These are phyloP conservation scores for Cystobasidium pallidum DNA, from an alignment of 1,284 basidiomycete genomes.

Conservation along the genomic window DNA sequence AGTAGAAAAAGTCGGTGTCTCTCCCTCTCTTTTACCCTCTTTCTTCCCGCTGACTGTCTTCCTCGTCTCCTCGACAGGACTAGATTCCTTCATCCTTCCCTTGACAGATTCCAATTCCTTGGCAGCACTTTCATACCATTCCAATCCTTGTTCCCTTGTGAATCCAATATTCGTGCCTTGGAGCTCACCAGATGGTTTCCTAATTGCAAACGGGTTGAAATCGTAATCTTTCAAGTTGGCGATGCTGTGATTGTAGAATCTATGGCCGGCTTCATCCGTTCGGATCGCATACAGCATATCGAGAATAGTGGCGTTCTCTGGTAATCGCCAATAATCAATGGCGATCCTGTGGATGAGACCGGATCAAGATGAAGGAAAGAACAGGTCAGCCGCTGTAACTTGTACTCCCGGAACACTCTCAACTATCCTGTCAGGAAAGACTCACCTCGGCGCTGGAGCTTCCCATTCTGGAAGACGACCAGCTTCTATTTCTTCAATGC, in stretches of 20 bases:
- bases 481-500: conserved; percentile 75
- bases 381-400: background rate
- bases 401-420: too few species aligned
- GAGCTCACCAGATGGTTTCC: conserved; percentile 65
- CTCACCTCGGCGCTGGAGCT: conserved; percentile 45
- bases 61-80: background rate
- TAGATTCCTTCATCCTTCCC: conserved; percentile 1
- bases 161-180: conserved; percentile 66
- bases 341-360: conserved; percentile 43
- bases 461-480: conserved; percentile 85
- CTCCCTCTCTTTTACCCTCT: conserved; percentile 2
- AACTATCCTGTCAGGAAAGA: background rate
- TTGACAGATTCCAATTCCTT: conserved; percentile 19
- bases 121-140: conserved; percentile 35
- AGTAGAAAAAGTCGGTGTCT: conserved; percentile 12
- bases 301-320: conserved; percentile 72
- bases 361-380: background rate
- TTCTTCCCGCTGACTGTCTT: background rate
- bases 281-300: conserved; percentile 89
- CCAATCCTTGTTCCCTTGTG: conserved; percentile 51
- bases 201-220: conserved; percentile 86
- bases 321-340: conserved; percentile 57
- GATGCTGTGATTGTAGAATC: conserved; percentile 74
- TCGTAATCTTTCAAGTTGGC: conserved; percentile 80
- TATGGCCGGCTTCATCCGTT: conserved; percentile 89